Conservation (phyloP, 2,329 filamentous ascomycete genomes). For the Colletotrichum simmondsii region DNA sequence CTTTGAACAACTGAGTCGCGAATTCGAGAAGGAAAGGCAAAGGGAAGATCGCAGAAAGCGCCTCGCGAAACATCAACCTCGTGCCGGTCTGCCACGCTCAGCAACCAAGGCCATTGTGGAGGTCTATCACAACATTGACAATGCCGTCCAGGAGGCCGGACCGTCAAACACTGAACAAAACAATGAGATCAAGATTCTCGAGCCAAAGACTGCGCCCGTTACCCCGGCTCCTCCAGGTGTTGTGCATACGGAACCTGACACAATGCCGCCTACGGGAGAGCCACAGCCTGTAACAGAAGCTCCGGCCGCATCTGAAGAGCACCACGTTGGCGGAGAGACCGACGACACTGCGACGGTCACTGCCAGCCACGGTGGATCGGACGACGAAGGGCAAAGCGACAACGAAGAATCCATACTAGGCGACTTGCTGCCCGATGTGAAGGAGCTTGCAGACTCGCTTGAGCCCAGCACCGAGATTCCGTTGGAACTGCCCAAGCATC, state of each 20-base stretch:
- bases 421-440: slow-evolving; percentile 72
- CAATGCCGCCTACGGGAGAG: slow-evolving; percentile 5
- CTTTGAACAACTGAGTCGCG: slow-evolving; percentile 95
- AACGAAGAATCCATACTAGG: slow-evolving; percentile 76
- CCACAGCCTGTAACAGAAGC: slow-evolving; percentile 21
- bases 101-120: slow-evolving; percentile 97
- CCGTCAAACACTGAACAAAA: slow-evolving; percentile 65
- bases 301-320: slow-evolving; percentile 20
- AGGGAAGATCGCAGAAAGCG: slow-evolving; percentile 81
- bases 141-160: slow-evolving; percentile 86
- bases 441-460: slow-evolving; percentile 71
- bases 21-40: slow-evolving; percentile 94
- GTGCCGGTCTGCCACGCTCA: slow-evolving; percentile 85
- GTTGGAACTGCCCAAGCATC: slow-evolving; percentile 87
- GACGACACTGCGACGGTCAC: slow-evolving; percentile 51
- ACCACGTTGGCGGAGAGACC: slow-evolving; percentile 40
- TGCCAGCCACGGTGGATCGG: slow-evolving; percentile 70
- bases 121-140: slow-evolving; percentile 92
- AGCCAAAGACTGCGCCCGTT: slow-evolving; percentile 26
- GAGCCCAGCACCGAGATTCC: slow-evolving; percentile 70
- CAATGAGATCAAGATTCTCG: slow-evolving; percentile 28
- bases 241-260: slow-evolving; percentile 33
- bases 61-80: slow-evolving; percentile 78
- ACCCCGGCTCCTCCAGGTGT: slow-evolving; percentile 16
- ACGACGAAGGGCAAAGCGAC: slow-evolving; percentile 78